These are phyloP conservation scores for Austroboletus niveus DNA, from an alignment of 1,284 basidiomycete genomes.

Conservation along the genomic window DNA sequence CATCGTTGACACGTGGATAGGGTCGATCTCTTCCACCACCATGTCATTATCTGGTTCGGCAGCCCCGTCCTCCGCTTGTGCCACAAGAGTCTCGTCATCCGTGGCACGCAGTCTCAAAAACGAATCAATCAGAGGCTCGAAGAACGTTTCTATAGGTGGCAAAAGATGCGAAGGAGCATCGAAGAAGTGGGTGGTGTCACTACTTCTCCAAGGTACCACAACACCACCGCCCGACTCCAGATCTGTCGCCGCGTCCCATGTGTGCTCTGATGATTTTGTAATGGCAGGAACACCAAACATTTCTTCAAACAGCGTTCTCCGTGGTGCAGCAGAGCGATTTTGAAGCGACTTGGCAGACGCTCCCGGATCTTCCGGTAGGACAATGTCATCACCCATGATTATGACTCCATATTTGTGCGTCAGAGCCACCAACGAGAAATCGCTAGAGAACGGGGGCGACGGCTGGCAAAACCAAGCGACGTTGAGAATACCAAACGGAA, in stretches of 20 bases:
- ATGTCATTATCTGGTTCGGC: constrained; percentile 46
- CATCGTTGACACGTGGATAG: constrained; percentile 5
- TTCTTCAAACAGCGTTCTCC: constrained; percentile 76
- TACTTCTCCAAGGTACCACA: constrained; percentile 38
- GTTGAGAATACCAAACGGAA: constrained; percentile 62
- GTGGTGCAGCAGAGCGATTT: constrained; percentile 32
- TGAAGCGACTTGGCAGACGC: constrained; percentile 45
- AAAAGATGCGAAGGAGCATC: constrained; percentile 77
- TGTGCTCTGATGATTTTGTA: constrained; percentile 29
- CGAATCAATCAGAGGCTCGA: constrained; percentile 68
- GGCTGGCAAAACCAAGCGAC: constrained; percentile 46
- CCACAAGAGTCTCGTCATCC: constrained; percentile 25
- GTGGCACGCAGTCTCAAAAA: constrained; percentile 51
- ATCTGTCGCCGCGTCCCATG: constrained; percentile 13
- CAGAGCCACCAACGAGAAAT: constrained; percentile 64
- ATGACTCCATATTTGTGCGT: constrained; percentile 64
- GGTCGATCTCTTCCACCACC: constrained; percentile 37
- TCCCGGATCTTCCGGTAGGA: constrained; percentile 41
- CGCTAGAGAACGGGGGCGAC: constrained; percentile 27
- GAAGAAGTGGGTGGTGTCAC: constrained; percentile 53
- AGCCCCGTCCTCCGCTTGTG: constrained; percentile 15
- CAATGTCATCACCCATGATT: constrained; percentile 57
- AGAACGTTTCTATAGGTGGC: constrained; percentile 75
- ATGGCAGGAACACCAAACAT: constrained; percentile 77
- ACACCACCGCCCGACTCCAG: constrained; percentile 18